Evolutionary conservation across 192 early-diverging fungal genomes (phyloP).

Genomic region (Backusella tuberculispora): DNA sequence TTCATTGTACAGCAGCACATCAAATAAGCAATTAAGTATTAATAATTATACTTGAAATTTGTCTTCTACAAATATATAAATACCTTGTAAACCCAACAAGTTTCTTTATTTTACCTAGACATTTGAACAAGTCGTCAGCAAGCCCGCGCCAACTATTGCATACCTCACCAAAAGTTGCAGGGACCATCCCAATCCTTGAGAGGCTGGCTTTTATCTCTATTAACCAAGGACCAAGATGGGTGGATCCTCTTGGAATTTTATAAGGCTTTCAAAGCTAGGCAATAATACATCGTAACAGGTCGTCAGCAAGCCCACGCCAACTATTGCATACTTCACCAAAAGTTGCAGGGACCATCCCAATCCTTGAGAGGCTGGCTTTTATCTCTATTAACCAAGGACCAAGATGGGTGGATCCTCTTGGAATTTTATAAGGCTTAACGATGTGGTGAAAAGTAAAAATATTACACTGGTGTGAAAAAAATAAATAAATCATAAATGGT

Average conservation of each 20-base stretch:
- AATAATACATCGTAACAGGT: constrained; percentile 10
- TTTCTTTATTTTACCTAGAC: constrained; percentile 23
- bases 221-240: constrained; percentile 17
- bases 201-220: constrained; percentile 24
- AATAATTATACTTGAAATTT: constrained; percentile 23
- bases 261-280: constrained; percentile 20
- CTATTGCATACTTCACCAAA: constrained; percentile 10
- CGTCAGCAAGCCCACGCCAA: too few species aligned
- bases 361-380: not conserved
- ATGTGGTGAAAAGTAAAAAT: too few species aligned
- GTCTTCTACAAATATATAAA: constrained; percentile 9
- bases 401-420: constrained; percentile 12
- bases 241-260: constrained; percentile 19
- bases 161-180: constrained; percentile 17
- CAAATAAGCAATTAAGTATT: constrained; percentile 13
- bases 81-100: constrained; percentile 17
- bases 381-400: constrained; percentile 16
- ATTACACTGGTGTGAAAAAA: too few species aligned
- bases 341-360: constrained; percentile 11
- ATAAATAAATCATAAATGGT: too few species aligned
- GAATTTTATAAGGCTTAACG: constrained; percentile 20
- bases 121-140: constrained; percentile 18
- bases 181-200: not conserved
- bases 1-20: constrained; percentile 13
- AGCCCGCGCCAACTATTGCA: constrained; percentile 24